Evolutionary conservation across 2,329 filamentous ascomycete species (phyloP).

Genomic region (Claviceps digitariae): DNA sequence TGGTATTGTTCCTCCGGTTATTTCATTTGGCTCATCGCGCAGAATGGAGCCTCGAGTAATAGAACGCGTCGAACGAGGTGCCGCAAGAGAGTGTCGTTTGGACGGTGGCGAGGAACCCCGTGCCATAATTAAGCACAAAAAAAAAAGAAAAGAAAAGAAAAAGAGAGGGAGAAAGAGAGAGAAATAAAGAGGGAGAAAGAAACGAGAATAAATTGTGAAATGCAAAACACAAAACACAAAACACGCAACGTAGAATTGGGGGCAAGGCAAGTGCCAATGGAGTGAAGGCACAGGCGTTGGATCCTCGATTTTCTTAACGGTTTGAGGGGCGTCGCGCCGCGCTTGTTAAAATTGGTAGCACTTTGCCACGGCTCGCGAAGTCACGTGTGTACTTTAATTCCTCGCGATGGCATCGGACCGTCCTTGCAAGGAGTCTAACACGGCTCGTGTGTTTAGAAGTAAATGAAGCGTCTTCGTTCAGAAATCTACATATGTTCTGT

Average conservation of each 20-base stretch:
- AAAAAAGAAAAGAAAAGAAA: neutral
- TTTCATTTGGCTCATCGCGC: conserved; percentile 29
- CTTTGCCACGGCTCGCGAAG: conserved; percentile 9
- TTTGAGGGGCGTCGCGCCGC: conserved; percentile 4
- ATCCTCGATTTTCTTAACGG: conserved; percentile 6
- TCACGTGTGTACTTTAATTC: conserved; percentile 12
- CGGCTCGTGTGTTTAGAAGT: neutral
- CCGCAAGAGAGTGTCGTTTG: conserved; percentile 15
- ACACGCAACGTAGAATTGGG: neutral
- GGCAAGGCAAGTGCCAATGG: neutral
- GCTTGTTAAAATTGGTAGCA: neutral
- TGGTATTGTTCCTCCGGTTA: conserved; percentile 31
- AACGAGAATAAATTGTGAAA: too few relatives aligned
- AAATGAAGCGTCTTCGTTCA: neutral
- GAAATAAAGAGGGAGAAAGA: neutral
- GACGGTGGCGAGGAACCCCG: conserved; percentile 18
- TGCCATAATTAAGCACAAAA: conserved; percentile 13
- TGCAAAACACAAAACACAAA: neutral
- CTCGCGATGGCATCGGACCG: neutral
- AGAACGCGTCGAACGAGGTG: conserved; percentile 15
- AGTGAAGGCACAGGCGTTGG: neutral
- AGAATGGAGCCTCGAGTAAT: conserved; percentile 11
- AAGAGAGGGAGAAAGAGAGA: neutral
- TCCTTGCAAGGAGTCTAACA: neutral
- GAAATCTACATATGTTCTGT: neutral